Percentiles rank a stretch among this genome's conserved stretches.
Evolutionary conservation across 2,329 filamentous ascomycete genomes (phyloP).

Genomic region (Colletotrichum sp.): DNA sequence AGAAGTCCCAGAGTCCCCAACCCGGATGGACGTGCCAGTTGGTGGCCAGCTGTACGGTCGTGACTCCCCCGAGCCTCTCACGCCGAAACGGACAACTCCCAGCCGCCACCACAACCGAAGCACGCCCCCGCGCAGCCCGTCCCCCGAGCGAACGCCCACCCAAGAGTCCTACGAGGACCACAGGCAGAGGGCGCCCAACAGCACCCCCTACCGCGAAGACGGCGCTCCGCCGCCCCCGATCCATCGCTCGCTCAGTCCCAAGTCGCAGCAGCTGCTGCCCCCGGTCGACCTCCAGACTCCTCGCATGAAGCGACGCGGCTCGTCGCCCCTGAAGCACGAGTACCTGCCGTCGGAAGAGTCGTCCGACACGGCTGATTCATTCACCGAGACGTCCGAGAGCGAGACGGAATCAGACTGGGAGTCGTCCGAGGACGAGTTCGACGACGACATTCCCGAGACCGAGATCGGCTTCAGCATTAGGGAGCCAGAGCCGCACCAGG

Average conservation of each 20-base stretch:
- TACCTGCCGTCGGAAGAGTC: constrained; percentile 83
- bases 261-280: constrained; percentile 43
- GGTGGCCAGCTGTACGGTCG: constrained; percentile 11
- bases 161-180: constrained; percentile 40
- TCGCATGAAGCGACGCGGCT: constrained; percentile 73
- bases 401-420: constrained; percentile 54
- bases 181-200: constrained; percentile 37
- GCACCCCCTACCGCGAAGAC: constrained; percentile 51
- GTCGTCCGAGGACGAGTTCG: constrained; percentile 59
- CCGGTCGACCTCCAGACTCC: constrained; percentile 52
- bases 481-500: constrained; percentile 32
- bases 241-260: constrained; percentile 50
- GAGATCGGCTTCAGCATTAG: constrained; percentile 64
- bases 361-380: constrained; percentile 66
- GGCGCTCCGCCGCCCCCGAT: constrained; percentile 61
- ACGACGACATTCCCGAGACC: constrained; percentile 65
- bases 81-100: constrained; percentile 38
- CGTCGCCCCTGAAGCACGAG: constrained; percentile 95
- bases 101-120: constrained; percentile 36
- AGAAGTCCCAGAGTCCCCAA: constrained; percentile 22
- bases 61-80: constrained; percentile 27
- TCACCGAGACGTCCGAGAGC: constrained; percentile 42
- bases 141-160: constrained; percentile 43
- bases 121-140: constrained; percentile 29
- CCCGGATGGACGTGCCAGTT: constrained; percentile 15